Percentiles rank a stretch among this genome's conserved stretches.
phyloP scores from a whole-genome alignment of 495 filamentous ascomycete species.

The Cudoniella acicularis region DNA sequence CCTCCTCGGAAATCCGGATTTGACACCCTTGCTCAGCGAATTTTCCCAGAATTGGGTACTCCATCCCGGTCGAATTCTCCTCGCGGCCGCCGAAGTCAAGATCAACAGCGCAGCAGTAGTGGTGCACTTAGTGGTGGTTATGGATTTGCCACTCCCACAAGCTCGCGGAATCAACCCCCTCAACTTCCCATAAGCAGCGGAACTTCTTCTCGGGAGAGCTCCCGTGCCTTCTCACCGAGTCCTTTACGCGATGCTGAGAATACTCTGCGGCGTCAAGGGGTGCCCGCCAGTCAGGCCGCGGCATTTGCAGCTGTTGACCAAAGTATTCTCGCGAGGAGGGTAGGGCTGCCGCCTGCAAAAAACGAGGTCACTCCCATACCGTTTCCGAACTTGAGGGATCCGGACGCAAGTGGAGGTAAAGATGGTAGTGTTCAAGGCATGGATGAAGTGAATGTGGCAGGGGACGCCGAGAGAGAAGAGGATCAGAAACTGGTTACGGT shows the following conservation, averaged over 20 bases:
- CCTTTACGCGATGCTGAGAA: conserved; percentile 10
- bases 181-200: conserved; percentile 21
- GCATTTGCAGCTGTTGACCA: conserved; percentile 52
- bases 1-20: conserved; percentile 46
- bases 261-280: background rate
- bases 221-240: conserved; percentile 21
- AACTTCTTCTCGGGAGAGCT: conserved; percentile 16
- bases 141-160: conserved; percentile 21
- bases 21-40: conserved; percentile 53
- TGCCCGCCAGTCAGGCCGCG: conserved; percentile 37
- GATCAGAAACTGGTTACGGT: conserved; percentile 57
- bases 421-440: conserved; percentile 33
- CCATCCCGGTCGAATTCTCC: conserved; percentile 48
- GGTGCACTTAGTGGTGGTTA: conserved; percentile 13
- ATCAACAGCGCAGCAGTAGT: conserved; percentile 16
- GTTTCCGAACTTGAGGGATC: conserved; percentile 19
- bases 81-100: conserved; percentile 36
- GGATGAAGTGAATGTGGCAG: conserved; percentile 34
- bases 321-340: conserved; percentile 43
- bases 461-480: conserved; percentile 18
- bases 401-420: conserved; percentile 23
- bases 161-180: conserved; percentile 12
- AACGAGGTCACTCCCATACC: conserved; percentile 21
- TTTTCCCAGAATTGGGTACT: conserved; percentile 48
- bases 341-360: conserved; percentile 37